Evolutionary conservation across 345 rosid genomes (phyloP).

Genomic region (Arabidopsis thaliana): DNA sequence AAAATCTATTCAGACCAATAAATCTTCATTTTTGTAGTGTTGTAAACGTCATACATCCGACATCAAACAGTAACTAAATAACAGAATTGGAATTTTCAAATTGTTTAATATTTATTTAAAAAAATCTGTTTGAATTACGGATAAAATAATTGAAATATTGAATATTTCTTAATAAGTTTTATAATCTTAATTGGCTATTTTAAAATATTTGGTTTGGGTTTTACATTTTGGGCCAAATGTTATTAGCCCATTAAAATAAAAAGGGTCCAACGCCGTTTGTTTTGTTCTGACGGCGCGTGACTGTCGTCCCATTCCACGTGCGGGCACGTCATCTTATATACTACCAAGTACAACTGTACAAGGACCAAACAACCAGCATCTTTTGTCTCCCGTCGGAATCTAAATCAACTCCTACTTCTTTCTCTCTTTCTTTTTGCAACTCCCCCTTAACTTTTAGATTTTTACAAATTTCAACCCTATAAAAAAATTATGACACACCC

Average conservation of each 20-base stretch:
- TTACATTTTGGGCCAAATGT: not conserved
- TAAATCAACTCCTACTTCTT: not conserved
- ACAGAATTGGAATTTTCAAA: not conserved
- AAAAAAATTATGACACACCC: not conserved
- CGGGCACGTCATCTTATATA: conserved; percentile 9
- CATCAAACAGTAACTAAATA: not conserved
- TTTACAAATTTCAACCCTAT: not conserved
- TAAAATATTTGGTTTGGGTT: not conserved
- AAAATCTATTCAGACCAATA: no score
- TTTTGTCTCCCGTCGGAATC: not conserved
- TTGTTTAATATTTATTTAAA: not conserved
- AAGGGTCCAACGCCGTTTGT: not conserved
- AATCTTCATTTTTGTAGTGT: not conserved
- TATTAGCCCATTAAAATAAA: conserved; percentile 3
- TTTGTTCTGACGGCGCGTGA: conserved; percentile 15
- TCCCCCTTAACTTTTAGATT: not conserved
- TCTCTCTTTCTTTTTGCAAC: no score
- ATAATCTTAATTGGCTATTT: not conserved
- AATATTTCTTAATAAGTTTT: not conserved
- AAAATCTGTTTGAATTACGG: no score
- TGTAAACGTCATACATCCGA: not conserved
- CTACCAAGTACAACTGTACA: not conserved
- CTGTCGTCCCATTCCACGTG: conserved; percentile 26
- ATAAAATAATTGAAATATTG: no score
- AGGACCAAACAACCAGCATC: not conserved